These are phyloP conservation scores for Botryotinia convoluta DNA, from an alignment of 2,329 filamentous ascomycete species.

Conservation along the genomic window DNA sequence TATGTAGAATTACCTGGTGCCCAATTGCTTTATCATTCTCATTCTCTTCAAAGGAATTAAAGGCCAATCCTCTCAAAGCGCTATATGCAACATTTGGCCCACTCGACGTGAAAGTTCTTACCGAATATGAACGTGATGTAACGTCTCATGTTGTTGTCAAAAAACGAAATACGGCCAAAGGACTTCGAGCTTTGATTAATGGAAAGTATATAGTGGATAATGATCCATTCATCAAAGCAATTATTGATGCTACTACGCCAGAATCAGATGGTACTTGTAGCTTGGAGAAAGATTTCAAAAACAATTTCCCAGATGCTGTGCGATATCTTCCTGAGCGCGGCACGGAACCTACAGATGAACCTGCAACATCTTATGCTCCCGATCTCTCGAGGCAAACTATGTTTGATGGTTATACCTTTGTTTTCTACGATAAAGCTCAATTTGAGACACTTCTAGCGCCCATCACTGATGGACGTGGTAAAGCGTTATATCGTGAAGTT, in stretches of 20 bases:
- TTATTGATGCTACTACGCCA: constrained; percentile 53
- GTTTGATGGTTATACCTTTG: constrained; percentile 84
- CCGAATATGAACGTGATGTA: constrained; percentile 64
- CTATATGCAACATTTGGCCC: constrained; percentile 69
- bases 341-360: constrained; percentile 68
- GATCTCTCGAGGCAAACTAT: constrained; percentile 63
- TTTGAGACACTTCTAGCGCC: constrained; percentile 71
- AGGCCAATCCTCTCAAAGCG: constrained; percentile 59
- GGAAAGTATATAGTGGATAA: constrained; percentile 70
- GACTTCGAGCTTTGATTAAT: constrained; percentile 81
- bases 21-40: constrained; percentile 81
- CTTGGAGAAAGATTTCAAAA: constrained; percentile 77
- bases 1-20: constrained; percentile 68
- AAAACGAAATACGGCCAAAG: constrained; percentile 86
- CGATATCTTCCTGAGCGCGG: constrained; percentile 71
- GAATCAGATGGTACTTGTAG: constrained; percentile 39
- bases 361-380: constrained; percentile 66
- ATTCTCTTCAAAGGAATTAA: constrained; percentile 68
- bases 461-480: constrained; percentile 78
- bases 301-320: constrained; percentile 72
- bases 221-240: constrained; percentile 67
- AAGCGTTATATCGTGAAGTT: constrained; percentile 68
- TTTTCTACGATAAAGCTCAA: constrained; percentile 77
- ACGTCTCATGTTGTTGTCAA: constrained; percentile 88
- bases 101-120: constrained; percentile 82